phyloP scores from a whole-genome alignment of 805 yeast genomes.

The Crinitomyces ghanaensis region DNA sequence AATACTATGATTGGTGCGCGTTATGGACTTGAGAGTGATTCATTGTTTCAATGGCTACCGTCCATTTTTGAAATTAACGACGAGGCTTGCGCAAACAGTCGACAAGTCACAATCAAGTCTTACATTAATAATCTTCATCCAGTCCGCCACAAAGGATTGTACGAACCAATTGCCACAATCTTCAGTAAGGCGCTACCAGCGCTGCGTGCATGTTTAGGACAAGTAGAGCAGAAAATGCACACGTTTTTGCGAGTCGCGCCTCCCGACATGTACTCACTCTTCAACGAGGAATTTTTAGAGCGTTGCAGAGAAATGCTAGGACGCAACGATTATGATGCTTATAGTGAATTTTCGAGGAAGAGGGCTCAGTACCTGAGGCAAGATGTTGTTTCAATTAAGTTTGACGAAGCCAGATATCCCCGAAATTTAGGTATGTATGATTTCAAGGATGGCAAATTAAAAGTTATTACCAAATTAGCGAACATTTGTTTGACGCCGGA shows the following conservation, averaged over 20 bases:
- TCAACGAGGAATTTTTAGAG: background rate
- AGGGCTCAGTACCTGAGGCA: background rate
- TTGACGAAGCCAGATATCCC: background rate
- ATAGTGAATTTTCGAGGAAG: background rate
- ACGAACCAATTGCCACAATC: slow-evolving; percentile 24
- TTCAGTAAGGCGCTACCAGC: slow-evolving; percentile 16
- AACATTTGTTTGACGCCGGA: slow-evolving; percentile 33
- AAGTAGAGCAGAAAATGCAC: too few relatives aligned
- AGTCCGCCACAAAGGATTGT: slow-evolving; percentile 18
- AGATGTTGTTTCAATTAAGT: background rate
- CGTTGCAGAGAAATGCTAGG: background rate
- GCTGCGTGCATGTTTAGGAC: too few relatives aligned
- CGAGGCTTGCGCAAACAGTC: too few relatives aligned
- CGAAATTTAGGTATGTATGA: slow-evolving; percentile 8
- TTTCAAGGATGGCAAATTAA: slow-evolving; percentile 15
- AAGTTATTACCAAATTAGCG: slow-evolving; percentile 32
- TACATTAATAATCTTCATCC: slow-evolving; percentile 35
- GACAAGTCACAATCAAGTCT: slow-evolving; percentile 22
- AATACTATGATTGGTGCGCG: background rate
- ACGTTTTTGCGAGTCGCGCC: too few relatives aligned
- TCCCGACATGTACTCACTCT: slow-evolving; percentile 1
- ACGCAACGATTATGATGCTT: background rate
- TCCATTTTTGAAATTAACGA: slow-evolving; percentile 16
- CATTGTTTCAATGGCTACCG: slow-evolving; percentile 30
- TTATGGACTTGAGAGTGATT: slow-evolving; percentile 18